Evolutionary conservation across 2,329 filamentous ascomycete species (phyloP).

Genomic region (Coniochaeta sp.): DNA sequence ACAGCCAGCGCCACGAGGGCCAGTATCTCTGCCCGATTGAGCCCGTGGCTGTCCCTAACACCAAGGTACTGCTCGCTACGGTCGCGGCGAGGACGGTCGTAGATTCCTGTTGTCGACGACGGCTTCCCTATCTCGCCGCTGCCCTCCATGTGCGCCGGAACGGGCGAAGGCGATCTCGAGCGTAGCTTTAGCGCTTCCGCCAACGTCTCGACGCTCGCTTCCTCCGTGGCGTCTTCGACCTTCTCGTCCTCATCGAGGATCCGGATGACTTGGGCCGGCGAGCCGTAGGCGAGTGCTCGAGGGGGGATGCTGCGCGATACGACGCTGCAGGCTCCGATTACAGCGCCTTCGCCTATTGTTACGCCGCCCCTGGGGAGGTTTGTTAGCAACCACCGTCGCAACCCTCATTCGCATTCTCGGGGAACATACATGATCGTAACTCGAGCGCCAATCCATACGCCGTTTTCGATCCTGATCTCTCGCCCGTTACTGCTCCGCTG

Average conservation of each 20-base stretch:
- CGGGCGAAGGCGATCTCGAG: background rate
- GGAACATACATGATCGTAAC: constrained; percentile 24
- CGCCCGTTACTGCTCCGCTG: constrained; percentile 19
- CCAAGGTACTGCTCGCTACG: background rate
- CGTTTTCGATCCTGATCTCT: constrained; percentile 26
- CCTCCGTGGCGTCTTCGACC: background rate
- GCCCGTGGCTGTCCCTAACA: background rate
- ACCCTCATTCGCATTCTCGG: background rate
- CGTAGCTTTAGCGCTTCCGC: constrained; percentile 6
- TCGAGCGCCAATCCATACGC: constrained; percentile 31
- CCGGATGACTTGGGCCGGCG: constrained; percentile 17
- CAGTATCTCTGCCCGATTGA: background rate
- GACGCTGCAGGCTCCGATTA: constrained; percentile 21
- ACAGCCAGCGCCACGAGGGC: background rate
- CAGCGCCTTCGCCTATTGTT: constrained; percentile 20
- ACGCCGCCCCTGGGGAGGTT: constrained; percentile 17
- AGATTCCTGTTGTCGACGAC: background rate
- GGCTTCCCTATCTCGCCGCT: background rate
- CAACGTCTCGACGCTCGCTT: constrained; percentile 5
- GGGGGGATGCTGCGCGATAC: constrained; percentile 20
- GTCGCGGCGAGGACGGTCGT: background rate
- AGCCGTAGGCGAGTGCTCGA: constrained; percentile 17
- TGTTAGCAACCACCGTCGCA: background rate
- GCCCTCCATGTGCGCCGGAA: background rate
- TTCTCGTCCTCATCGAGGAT: constrained; percentile 6